Evolutionary conservation across 176 grass and related monocot species (phyloP), one percentile per base, ranked within the genome.

Genomic region (Stipa capillata): DNA sequence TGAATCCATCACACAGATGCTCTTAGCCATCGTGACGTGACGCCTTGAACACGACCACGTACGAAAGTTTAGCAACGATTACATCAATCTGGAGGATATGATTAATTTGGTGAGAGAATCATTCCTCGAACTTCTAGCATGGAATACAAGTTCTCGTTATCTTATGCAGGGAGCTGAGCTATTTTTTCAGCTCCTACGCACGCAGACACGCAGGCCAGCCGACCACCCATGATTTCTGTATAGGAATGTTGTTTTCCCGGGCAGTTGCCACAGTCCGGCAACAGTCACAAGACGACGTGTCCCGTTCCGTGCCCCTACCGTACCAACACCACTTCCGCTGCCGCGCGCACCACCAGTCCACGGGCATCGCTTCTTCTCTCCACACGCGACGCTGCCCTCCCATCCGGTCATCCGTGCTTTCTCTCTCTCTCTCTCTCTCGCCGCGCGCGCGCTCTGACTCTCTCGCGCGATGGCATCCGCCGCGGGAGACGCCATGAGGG

Each of bases 231-330:
- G 72, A 25, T 78, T 45, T 23, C 27, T 20, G n/a, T 27, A 74
- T 23, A 21, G 63, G 73, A 78, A 57, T 49, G 65, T 49, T 49
- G 57, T 73, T 83, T 72, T 32, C 57, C 23, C 21, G 29, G 35
- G 79, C 79, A 64, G 73, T 32, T 37, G 72, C 73, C 55, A 33
- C 55, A 4, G 56, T 71, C 57, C 5, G 24, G 63, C 54, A 77
- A 87, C 79, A 82, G 73, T 44, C 21, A 20, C 72, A 14, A 36
- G 37, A 3, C 73, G 74, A 83, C 74, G 80, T 88, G 86, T 79
- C 45, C 27, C 37, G n/a, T n/a, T n/a, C n/a, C n/a, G 65, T 44
- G 73, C 40, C 45, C 27, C 28, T 1, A 65, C 64, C 80, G 56
- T 83, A 87, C 62, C 57, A 60, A 17, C 78, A 51, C 71, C 62